Evolutionary conservation across 805 yeast species (phyloP).

Genomic region (Candida broadrunensis): DNA sequence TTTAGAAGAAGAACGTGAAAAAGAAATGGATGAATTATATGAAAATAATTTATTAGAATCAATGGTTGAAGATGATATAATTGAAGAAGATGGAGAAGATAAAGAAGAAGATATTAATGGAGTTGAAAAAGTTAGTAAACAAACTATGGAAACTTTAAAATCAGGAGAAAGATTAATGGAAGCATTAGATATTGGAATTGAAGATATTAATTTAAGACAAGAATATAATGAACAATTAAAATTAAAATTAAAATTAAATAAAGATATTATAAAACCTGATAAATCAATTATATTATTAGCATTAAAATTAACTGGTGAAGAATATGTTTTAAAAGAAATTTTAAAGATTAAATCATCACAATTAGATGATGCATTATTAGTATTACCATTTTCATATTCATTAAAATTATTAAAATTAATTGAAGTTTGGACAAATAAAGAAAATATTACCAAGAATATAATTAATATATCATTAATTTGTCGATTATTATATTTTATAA

Average conservation of each 20-base stretch:
- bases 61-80: constrained; percentile 50
- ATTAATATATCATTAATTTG: constrained; percentile 64
- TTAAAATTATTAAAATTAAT: constrained; percentile 68
- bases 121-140: constrained; percentile 67
- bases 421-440: constrained; percentile 63
- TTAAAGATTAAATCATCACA: constrained; percentile 76
- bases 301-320: constrained; percentile 65
- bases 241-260: constrained; percentile 29
- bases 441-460: constrained; percentile 37
- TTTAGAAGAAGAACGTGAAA: constrained; percentile 93
- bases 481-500: constrained; percentile 70
- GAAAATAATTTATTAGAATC: constrained; percentile 77
- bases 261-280: constrained; percentile 53
- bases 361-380: constrained; percentile 87
- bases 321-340: constrained; percentile 73
- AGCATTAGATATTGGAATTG: constrained; percentile 79
- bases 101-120: constrained; percentile 48
- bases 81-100: constrained; percentile 30
- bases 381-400: constrained; percentile 85
- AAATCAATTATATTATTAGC: constrained; percentile 75
- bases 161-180: constrained; percentile 93
- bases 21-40: constrained; percentile 88
- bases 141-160: constrained; percentile 86
- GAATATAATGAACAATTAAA: constrained; percentile 44
- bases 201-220: constrained; percentile 59